These are phyloP conservation scores for Boletus tomentosulus DNA, from an alignment of 768 basidiomycete genomes.

Conservation along the genomic window DNA sequence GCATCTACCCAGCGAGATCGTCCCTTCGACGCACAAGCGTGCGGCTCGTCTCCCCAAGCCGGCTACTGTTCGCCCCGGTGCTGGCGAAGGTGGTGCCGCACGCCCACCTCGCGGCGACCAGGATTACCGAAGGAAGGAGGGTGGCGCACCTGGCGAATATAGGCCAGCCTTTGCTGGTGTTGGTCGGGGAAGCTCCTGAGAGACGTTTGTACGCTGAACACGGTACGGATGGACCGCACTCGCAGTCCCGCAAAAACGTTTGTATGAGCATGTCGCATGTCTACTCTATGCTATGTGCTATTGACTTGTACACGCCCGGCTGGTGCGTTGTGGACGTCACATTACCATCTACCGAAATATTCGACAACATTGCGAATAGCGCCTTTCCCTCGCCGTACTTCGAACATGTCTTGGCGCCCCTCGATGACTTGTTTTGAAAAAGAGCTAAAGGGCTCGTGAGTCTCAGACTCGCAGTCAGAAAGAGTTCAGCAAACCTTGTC, in stretches of 20 bases:
- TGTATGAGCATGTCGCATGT: constrained; percentile 29
- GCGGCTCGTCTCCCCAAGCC: constrained; percentile 84
- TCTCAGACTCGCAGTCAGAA: background rate
- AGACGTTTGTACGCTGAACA: constrained; percentile 31
- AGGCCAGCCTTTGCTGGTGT: constrained; percentile 86
- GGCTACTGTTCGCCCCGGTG: constrained; percentile 65
- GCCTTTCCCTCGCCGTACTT: constrained; percentile 1
- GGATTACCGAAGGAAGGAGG: constrained; percentile 87
- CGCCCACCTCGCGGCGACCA: constrained; percentile 85
- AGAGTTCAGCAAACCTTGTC: constrained; percentile 36
- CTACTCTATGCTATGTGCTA: constrained; percentile 25
- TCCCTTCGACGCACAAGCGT: constrained; percentile 97
- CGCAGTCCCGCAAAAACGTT: constrained; percentile 12
- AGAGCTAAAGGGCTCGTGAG: constrained; percentile 31
- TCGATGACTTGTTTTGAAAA: constrained; percentile 53
- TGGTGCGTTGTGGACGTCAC: background rate
- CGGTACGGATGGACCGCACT: background rate
- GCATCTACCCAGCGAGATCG: constrained; percentile 92
- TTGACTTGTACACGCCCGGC: background rate
- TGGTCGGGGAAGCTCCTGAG: constrained; percentile 81
- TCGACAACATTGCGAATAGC: constrained; percentile 40
- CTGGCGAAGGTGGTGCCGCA: constrained; percentile 75
- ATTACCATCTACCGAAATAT: constrained; percentile 36
- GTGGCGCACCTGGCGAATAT: constrained; percentile 83
- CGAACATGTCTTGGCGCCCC: constrained; percentile 31